Conservation (phyloP, 495 filamentous ascomycete genomes). For the Pseudotulostoma volvatum region DNA sequence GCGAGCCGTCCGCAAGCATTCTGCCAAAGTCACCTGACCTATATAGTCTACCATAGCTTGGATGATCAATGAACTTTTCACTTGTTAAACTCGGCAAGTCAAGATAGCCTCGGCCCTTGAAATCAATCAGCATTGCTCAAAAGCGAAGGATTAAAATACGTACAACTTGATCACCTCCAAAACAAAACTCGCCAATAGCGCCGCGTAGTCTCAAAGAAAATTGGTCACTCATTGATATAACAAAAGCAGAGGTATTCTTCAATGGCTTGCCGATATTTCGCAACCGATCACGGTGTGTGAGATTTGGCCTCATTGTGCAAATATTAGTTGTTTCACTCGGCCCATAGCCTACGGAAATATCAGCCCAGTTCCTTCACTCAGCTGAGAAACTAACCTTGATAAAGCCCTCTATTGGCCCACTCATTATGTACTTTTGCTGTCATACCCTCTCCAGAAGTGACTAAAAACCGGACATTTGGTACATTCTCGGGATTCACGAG, state of each 20-base stretch:
- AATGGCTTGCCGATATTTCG: slow-evolving; percentile 51
- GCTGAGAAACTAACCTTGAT: slow-evolving; percentile 35
- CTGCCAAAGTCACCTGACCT: slow-evolving; percentile 57
- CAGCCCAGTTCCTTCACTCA: slow-evolving; percentile 3
- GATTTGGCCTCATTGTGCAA: slow-evolving; percentile 41
- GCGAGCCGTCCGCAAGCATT: slow-evolving; percentile 49
- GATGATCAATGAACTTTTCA: slow-evolving; percentile 47
- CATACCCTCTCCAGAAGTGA: slow-evolving; percentile 55
- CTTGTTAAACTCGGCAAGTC: slow-evolving; percentile 36
- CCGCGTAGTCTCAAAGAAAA: slow-evolving; percentile 40
- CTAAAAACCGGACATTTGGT: slow-evolving; percentile 47
- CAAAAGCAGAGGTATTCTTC: slow-evolving; percentile 53
- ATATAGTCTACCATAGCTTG: slow-evolving; percentile 48
- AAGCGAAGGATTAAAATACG: neutral
- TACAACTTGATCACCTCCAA: slow-evolving; percentile 65
- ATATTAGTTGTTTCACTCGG: slow-evolving; percentile 61
- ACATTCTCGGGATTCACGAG: slow-evolving; percentile 44
- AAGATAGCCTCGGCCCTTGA: slow-evolving; percentile 44
- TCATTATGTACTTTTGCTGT: slow-evolving; percentile 44
- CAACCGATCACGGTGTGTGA: slow-evolving; percentile 25
- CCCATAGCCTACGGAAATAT: slow-evolving; percentile 38
- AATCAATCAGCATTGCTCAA: neutral
- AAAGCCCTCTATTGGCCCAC: slow-evolving; percentile 51
- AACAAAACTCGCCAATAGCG: slow-evolving; percentile 63
- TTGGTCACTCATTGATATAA: slow-evolving; percentile 29